Percentiles rank a stretch among this genome's conserved stretches.
phyloP scores from a whole-genome alignment of 257 asterid species.

The Verbascum thapsus region DNA sequence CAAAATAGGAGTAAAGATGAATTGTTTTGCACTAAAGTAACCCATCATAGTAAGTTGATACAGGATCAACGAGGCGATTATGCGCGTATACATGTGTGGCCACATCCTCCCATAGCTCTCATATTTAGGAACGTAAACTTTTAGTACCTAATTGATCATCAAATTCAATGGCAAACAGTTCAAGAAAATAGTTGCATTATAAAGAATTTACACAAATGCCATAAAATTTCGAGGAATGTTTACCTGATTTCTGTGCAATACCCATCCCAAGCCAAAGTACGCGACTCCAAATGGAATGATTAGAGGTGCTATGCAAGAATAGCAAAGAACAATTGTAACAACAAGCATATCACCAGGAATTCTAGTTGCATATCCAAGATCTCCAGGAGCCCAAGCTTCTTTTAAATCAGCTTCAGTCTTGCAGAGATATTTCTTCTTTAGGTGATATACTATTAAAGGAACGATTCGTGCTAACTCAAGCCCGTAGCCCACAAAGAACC shows the following conservation, averaged over 20 bases:
- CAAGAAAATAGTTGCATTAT: too few relatives aligned
- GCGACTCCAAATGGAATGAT: constrained; percentile 77
- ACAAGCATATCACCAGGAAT: constrained; percentile 78
- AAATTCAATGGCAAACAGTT: too few relatives aligned
- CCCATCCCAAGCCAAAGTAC: constrained; percentile 95
- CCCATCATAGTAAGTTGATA: constrained; percentile 61
- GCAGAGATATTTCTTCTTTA: constrained; percentile 79
- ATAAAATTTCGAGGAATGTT: constrained; percentile 2
- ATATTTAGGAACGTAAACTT: constrained; percentile 58
- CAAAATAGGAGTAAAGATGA: constrained; percentile 37
- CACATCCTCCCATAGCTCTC: constrained; percentile 68
- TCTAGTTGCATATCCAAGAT: constrained; percentile 75
- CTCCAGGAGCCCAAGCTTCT: constrained; percentile 93
- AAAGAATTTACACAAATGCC: not conserved
- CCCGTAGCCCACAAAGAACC: constrained; percentile 96
- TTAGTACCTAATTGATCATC: constrained; percentile 56
- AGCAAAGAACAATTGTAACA: constrained; percentile 69
- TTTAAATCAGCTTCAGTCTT: constrained; percentile 79
- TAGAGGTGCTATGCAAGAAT: constrained; percentile 83
- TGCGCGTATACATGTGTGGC: constrained; percentile 58
- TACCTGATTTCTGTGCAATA: constrained; percentile 90
- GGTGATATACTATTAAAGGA: constrained; percentile 72
- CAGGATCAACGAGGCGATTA: constrained; percentile 49
- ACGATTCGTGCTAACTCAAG: constrained; percentile 82
- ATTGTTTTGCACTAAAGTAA: constrained; percentile 41